A percentile compares a stretch with the other conserved stretches of the same genome.
phyloP scores from a whole-genome alignment of 2,329 filamentous ascomycete genomes.

The Cyphellophora europaea region DNA sequence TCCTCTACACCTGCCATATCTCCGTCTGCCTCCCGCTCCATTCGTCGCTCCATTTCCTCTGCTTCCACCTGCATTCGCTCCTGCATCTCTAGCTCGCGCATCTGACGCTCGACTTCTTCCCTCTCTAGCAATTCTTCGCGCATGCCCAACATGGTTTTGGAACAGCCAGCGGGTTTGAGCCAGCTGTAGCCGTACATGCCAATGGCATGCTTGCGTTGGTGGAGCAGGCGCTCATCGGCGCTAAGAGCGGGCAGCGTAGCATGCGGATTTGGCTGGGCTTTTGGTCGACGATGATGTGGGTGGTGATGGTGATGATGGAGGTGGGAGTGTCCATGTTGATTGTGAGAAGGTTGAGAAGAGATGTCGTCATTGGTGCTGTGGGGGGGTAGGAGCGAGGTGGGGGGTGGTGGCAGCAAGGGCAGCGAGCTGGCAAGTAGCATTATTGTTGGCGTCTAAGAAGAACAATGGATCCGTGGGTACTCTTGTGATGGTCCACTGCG shows the following conservation, averaged over 20 bases:
- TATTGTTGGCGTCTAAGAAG: not conserved
- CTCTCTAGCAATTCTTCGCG: conserved; percentile 83
- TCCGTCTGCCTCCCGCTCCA: conserved; percentile 27
- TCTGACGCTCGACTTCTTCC: conserved; percentile 71
- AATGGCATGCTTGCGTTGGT: conserved; percentile 69
- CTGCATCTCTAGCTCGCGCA: conserved; percentile 64
- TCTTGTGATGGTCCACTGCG: conserved; percentile 1
- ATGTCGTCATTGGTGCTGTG: conserved; percentile 1
- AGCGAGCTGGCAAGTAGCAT: conserved; percentile 13
- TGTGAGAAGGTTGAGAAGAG: not conserved
- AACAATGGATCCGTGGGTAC: not conserved
- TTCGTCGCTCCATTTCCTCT: conserved; percentile 30
- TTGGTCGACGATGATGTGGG: conserved; percentile 11
- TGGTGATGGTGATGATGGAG: conserved; percentile 9
- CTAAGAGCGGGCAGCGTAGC: conserved; percentile 57
- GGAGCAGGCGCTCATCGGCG: conserved; percentile 67
- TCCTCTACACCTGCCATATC: conserved; percentile 27
- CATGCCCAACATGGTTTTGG: conserved; percentile 83
- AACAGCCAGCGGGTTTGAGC: conserved; percentile 79
- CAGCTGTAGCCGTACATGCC: conserved; percentile 80
- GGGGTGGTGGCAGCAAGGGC: conserved; percentile 12
- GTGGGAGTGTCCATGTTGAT: conserved; percentile 1
- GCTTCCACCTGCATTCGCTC: conserved; percentile 26
- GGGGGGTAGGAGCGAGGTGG: conserved; percentile 14
- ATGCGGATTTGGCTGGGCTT: conserved; percentile 27